Percentiles rank a stretch among this genome's conserved stretches.
Evolutionary conservation across 163 green algal genomes (phyloP).

Genomic region (Volvox carteri): DNA sequence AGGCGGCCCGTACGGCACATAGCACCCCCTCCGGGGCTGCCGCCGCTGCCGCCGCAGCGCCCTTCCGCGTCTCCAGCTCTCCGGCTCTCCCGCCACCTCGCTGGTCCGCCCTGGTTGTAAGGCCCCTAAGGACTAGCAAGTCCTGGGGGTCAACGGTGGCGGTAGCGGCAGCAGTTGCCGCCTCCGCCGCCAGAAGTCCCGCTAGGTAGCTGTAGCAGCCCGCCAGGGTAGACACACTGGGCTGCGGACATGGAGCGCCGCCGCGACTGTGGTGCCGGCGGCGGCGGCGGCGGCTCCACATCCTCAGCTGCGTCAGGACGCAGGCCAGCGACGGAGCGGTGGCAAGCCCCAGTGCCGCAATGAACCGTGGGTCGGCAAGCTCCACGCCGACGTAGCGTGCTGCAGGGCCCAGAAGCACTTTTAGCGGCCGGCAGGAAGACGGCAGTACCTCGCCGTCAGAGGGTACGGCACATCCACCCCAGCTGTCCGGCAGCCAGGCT

Average conservation of each 20-base stretch:
- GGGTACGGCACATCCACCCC: slow-evolving; percentile 2
- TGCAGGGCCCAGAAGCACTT: not conserved
- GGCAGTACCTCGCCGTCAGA: not conserved
- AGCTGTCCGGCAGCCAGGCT: slow-evolving; percentile 41
- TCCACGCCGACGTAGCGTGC: not conserved
- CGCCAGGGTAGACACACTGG: not conserved
- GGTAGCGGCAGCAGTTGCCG: not conserved
- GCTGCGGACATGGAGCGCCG: not conserved
- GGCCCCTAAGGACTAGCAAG: not conserved
- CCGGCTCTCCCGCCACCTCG: not conserved
- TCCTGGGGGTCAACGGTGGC: not conserved
- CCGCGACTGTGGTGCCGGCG: not conserved
- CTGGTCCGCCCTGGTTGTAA: not conserved
- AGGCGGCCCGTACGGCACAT: not conserved
- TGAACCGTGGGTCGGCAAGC: slow-evolving; percentile 28
- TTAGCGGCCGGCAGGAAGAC: not conserved
- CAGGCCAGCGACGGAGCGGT: not conserved
- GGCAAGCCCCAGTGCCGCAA: slow-evolving; percentile 12
- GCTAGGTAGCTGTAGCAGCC: slow-evolving; percentile 31
- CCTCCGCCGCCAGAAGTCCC: not conserved
- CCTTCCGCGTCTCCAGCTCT: not conserved
- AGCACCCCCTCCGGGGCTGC: not conserved
- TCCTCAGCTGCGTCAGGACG: slow-evolving; percentile 20
- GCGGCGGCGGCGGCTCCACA: slow-evolving; percentile 18
- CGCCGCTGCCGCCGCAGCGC: not conserved